These are phyloP conservation scores for Mortierella sp. DNA, from an alignment of 371 early-diverging fungal genomes.

Conservation along the genomic window DNA sequence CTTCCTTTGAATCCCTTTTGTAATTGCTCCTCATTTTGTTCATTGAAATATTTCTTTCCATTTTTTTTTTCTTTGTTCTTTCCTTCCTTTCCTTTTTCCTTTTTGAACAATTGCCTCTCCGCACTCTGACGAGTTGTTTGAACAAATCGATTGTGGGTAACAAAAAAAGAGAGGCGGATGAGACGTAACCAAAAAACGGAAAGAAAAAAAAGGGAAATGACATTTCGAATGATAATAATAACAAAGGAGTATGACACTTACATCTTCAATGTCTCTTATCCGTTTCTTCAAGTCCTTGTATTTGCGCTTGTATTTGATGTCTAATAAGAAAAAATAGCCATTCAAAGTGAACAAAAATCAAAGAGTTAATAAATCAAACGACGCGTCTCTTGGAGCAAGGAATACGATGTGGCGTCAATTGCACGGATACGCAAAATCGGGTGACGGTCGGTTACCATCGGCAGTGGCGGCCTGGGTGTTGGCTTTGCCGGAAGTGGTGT, in stretches of 20 bases:
- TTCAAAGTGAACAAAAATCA: neutral
- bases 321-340: slow-evolving; percentile 21
- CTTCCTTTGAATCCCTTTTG: neutral
- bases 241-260: slow-evolving; percentile 40
- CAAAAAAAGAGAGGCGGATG: neutral
- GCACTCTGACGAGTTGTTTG: neutral
- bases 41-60: neutral
- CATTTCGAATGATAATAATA: neutral
- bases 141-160: neutral
- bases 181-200: neutral
- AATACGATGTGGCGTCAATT: neutral
- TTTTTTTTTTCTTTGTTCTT: neutral
- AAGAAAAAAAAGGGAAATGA: neutral
- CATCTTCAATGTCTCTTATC: slow-evolving; percentile 72
- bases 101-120: slow-evolving; percentile 16
- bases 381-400: neutral
- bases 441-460: neutral
- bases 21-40: neutral
- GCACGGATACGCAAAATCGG: neutral
- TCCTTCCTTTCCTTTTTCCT: slow-evolving; percentile 3
- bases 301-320: slow-evolving; percentile 62
- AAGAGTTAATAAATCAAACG: neutral
- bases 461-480: neutral
- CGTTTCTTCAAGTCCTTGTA: slow-evolving; percentile 73
- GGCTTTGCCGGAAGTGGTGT: neutral